Evolutionary conservation across 345 rosid genomes (phyloP), one percentile per base, ranked within the genome.

Genomic region (Firmiana major): DNA sequence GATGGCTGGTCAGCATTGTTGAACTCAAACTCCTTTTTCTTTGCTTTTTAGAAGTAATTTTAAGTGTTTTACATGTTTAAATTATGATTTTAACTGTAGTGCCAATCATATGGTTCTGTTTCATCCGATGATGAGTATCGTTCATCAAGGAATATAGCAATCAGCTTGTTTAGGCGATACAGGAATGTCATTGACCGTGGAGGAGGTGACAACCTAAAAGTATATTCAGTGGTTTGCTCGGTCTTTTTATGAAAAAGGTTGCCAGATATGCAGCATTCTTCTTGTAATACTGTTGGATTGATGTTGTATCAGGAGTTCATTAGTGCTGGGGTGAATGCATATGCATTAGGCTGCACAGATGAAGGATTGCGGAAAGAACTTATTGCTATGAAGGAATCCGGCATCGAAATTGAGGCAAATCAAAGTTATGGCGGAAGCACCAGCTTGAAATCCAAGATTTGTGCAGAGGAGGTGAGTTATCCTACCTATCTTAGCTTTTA

Each of bases 191-290:
- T 94, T 68, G 95, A 90, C 46, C 97, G 98, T 6, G 98, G 98
- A 76, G 93, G 92, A 90, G 97, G 90, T 80, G 91, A 92, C 90
- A 92, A 90, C 89, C 81, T 94, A 82, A 90, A 90, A 89, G 97
- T 93, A 92, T 83, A 81, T 83, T 80, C 78, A 45, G 75, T 58
- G 60, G 62, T 82, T 78, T 80, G 62, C 74, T 75, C 60, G 57
- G 9, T 79, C 74, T 76, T 72, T 51, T 77, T n/a, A 19, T 74
- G 58, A 13, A 6, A 67, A 72, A 1, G 70, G 40, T 78, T 46
- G 46, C 11, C 12, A 21, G 38, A 17, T 43, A 43, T 81, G 63
- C 55, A 7, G 65, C 57, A 62, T 71, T 75, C 78, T 71, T 51
- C 26, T 40, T 5, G n/a, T 74, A 77, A 58, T 79, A 16, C 22